Evolutionary conservation across 208 protist genomes (phyloP), one percentile per base, ranked within the genome.

Genomic region (Leishmania amazonensis): DNA sequence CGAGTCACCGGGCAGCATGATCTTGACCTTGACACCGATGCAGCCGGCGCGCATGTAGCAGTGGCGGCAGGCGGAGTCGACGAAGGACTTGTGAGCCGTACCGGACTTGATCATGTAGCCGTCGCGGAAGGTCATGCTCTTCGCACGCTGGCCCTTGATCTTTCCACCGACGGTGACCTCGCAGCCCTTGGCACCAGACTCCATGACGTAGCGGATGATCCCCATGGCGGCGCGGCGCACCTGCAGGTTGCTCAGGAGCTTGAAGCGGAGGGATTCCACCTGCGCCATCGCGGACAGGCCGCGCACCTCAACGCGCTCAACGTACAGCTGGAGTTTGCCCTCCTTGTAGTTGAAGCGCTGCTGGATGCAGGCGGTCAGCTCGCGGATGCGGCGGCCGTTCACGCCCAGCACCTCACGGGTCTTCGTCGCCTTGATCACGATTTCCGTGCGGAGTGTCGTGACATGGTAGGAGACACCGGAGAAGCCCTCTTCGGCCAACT

Each of bases 131-230:
- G 99, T 99, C 98, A 99, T 99, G 80, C 87, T 85, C 95, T 99
- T 99, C 75, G 99, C 99, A 92, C 99, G 98, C 92, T 99, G 99
- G 60, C 97, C 99, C 86, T 99, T 97, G 71, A 99, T 94, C 95
- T 99, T 99, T 87, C 99, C 99, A 72, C 98, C 97, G 58, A 99
- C 98, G 81, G 99, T 96, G 76, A 99, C 98, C 93, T 99, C 99
- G 91, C 95, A 98, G 91, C 99, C 99, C 90, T 99, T 99, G 80
- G 99, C 99, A 78, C 98, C 98, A 80, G 80, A 93, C 91, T 99
- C 99, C 99, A 99, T 99, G 58, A 99, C 96, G 91, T 97, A 99
- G 83, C 98, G 97, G 79, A 99, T 94, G 68, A 99, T 98, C 91
- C 98, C 98, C 87, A 99, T 99, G 90, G 98, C 99, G 64, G 99